phyloP scores from a whole-genome alignment of 371 early-diverging fungal genomes.

The Fennellomyces sp. region DNA sequence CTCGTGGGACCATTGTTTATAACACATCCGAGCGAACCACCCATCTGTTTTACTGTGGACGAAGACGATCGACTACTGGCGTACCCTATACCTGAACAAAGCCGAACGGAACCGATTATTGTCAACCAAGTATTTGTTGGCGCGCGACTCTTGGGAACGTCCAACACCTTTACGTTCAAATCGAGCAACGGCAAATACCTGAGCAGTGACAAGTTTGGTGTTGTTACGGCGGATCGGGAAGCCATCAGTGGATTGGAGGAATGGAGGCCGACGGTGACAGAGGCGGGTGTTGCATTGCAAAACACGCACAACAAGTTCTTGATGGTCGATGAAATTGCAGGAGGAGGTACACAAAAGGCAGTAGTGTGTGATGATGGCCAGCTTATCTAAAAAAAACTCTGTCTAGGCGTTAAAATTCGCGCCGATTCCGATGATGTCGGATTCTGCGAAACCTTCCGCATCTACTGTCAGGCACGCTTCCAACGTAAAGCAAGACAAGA shows the following conservation, averaged over 20 bases:
- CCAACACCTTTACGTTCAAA: slow-evolving; percentile 63
- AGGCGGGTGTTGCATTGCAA: slow-evolving; percentile 76
- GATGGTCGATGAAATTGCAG: slow-evolving; percentile 65
- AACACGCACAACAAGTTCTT: slow-evolving; percentile 62
- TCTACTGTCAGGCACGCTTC: slow-evolving; percentile 72
- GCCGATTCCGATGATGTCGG: slow-evolving; percentile 78
- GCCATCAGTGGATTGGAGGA: slow-evolving; percentile 85
- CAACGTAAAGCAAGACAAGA: slow-evolving; percentile 46
- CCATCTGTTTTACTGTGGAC: slow-evolving; percentile 60
- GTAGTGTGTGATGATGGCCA: no score
- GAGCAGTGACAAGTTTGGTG: slow-evolving; percentile 83
- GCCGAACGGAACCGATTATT: slow-evolving; percentile 59
- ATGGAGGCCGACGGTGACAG: slow-evolving; percentile 72
- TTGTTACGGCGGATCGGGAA: slow-evolving; percentile 69
- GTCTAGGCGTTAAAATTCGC: slow-evolving; percentile 51
- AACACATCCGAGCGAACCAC: slow-evolving; percentile 66
- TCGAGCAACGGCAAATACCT: slow-evolving; percentile 72
- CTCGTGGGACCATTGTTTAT: slow-evolving; percentile 76
- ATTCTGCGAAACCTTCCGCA: slow-evolving; percentile 71
- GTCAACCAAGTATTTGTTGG: slow-evolving; percentile 78
- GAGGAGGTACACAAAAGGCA: slow-evolving; percentile 37
- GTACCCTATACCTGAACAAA: slow-evolving; percentile 41
- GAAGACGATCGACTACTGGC: slow-evolving; percentile 56
- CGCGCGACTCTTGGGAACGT: slow-evolving; percentile 55
- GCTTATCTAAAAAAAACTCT: not conserved